Conservation (phyloP, 2,329 filamentous ascomycete species). For the Aspergillus jensenii region DNA sequence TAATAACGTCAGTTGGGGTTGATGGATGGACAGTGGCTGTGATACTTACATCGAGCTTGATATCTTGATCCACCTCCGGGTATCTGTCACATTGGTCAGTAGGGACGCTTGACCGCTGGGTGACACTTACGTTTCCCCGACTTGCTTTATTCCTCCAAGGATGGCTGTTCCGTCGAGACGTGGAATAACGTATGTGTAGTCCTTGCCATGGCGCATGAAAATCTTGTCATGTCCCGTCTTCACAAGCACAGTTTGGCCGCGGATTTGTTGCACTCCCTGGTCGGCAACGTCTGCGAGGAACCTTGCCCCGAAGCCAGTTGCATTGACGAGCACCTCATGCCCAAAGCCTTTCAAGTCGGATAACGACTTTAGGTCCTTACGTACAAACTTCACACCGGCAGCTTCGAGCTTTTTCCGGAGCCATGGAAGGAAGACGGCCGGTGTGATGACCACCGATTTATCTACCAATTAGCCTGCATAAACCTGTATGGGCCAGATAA, state of each 20-base stretch:
- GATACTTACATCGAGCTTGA: not conserved
- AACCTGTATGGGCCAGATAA: not conserved
- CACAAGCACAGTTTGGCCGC: conserved; percentile 19
- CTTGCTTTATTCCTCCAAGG: conserved; percentile 9
- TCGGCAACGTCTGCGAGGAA: conserved; percentile 20
- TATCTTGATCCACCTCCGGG: not conserved
- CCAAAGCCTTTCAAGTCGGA: conserved; percentile 19
- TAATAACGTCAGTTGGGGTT: not conserved
- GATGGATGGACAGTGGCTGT: not conserved
- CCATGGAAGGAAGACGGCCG: conserved; percentile 5
- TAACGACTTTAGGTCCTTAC: conserved; percentile 17
- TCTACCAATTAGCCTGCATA: not conserved
- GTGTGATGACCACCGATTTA: conserved; percentile 6
- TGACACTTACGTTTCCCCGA: not conserved
- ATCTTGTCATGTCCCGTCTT: not conserved
- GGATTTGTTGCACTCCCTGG: conserved; percentile 15
- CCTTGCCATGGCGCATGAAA: conserved; percentile 9
- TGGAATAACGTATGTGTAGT: conserved; percentile 9
- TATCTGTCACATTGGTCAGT: not conserved
- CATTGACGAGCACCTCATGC: conserved; percentile 27
- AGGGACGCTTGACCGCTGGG: not conserved
- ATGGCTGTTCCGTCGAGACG: conserved; percentile 9
- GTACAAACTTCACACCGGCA: conserved; percentile 22
- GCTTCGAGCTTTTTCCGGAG: conserved; percentile 6
- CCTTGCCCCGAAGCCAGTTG: conserved; percentile 19